phyloP scores from a whole-genome alignment of 2,329 filamentous ascomycete genomes.

The Metarhizium robertsii region DNA sequence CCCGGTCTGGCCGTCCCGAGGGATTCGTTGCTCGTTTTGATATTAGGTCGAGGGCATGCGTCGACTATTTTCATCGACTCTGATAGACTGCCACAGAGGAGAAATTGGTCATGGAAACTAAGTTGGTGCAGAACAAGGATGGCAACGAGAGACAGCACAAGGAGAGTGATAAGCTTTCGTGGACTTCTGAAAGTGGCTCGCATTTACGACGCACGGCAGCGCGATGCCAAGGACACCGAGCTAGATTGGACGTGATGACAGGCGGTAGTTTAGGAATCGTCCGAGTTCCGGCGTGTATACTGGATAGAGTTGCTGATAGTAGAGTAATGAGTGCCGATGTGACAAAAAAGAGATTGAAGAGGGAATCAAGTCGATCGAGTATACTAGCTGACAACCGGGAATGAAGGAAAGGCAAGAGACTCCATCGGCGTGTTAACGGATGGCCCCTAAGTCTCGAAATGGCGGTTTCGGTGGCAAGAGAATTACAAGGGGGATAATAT shows the following conservation, averaged over 20 bases:
- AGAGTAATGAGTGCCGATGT: no score
- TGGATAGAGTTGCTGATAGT: no score
- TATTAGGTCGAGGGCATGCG: neutral
- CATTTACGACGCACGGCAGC: neutral
- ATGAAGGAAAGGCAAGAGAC: no score
- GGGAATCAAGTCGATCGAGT: no score
- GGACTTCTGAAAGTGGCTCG: neutral
- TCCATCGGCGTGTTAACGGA: no score
- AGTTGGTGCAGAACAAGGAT: neutral
- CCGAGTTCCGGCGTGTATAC: no score
- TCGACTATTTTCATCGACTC: neutral
- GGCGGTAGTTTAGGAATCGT: no score
- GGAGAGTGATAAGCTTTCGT: neutral
- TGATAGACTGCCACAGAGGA: neutral
- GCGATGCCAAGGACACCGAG: neutral
- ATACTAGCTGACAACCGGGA: no score
- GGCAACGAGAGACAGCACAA: neutral
- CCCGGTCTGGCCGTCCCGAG: neutral
- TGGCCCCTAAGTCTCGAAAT: no score
- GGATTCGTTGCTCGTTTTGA: neutral
- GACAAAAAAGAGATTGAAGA: no score
- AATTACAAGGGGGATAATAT: no score
- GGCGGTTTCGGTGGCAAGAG: no score
- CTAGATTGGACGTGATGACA: neutral
- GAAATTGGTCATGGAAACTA: neutral